phyloP scores from a whole-genome alignment of 768 basidiomycete genomes.

The Calocera cornea region DNA sequence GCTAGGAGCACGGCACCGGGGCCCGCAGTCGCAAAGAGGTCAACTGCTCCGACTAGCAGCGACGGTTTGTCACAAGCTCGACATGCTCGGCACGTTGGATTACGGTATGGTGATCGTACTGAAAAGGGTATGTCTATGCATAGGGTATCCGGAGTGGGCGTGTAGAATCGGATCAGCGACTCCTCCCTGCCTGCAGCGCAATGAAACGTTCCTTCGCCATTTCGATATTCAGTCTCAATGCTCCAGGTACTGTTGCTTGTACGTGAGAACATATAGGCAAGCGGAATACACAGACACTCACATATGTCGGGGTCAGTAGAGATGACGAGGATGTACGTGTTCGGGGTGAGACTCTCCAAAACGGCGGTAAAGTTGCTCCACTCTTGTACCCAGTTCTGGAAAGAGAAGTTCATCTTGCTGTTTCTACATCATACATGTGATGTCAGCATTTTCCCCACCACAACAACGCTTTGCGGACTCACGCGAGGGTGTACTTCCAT shows the following conservation, averaged over 20 bases:
- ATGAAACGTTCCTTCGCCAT: slow-evolving; percentile 3
- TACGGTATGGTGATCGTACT: too few species aligned
- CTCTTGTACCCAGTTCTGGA: slow-evolving; percentile 23
- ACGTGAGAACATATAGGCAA: background rate
- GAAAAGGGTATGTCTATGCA: too few species aligned
- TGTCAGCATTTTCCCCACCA: slow-evolving; percentile 11
- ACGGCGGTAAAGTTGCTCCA: slow-evolving; percentile 59
- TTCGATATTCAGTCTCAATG: background rate
- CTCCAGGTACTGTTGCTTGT: background rate
- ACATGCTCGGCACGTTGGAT: too few species aligned
- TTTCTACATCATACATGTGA: slow-evolving; percentile 17
- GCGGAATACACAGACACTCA: slow-evolving; percentile 24
- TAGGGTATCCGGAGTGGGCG: background rate
- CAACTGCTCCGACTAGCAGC: too few species aligned
- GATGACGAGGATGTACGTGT: slow-evolving; percentile 84
- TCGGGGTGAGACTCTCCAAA: slow-evolving; percentile 81
- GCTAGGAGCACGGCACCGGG: too few species aligned
- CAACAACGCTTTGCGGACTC: slow-evolving; percentile 26
- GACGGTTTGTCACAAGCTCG: too few species aligned
- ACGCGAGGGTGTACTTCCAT: slow-evolving; percentile 80
- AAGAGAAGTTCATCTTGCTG: slow-evolving; percentile 64
- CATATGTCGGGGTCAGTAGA: slow-evolving; percentile 82
- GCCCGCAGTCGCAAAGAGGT: too few species aligned
- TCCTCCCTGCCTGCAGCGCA: background rate
- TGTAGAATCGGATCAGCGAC: background rate